Evolutionary conservation across 1,284 basidiomycete species (phyloP).

Genomic region (Sporisorium reilianum): DNA sequence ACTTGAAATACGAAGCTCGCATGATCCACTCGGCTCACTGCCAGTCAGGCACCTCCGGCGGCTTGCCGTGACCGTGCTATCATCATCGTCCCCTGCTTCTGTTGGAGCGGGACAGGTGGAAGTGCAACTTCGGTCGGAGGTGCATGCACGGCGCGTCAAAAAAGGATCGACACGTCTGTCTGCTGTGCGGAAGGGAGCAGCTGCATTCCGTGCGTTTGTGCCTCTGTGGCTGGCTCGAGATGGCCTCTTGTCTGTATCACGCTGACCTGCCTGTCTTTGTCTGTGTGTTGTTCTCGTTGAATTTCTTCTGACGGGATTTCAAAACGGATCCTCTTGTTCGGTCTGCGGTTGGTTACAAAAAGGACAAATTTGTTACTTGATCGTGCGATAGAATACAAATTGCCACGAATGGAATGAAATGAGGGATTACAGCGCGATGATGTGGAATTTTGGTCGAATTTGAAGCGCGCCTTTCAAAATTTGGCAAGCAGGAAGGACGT

Average conservation of each 20-base stretch:
- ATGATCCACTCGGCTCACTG: background rate
- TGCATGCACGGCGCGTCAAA: background rate
- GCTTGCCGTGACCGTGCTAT: too few species aligned
- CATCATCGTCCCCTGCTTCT: too few species aligned
- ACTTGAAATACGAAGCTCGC: background rate
- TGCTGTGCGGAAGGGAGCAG: background rate
- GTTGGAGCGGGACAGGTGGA: too few species aligned
- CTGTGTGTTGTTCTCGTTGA: conserved; percentile 9
- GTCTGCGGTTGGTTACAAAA: background rate
- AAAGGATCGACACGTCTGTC: conserved; percentile 1
- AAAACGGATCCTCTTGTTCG: background rate
- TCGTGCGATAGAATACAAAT: conserved; percentile 1
- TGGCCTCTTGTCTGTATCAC: too few species aligned
- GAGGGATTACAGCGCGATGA: background rate
- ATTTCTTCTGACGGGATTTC: conserved; percentile 6
- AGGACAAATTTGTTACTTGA: background rate
- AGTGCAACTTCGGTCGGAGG: background rate
- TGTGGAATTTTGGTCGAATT: background rate
- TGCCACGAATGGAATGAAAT: background rate
- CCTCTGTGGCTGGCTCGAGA: too few species aligned
- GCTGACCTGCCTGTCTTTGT: background rate
- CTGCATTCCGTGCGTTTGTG: too few species aligned
- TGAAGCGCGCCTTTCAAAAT: conserved; percentile 10
- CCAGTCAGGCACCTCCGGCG: background rate
- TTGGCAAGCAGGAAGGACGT: background rate